phyloP scores from a whole-genome alignment of 331 rosid genomes.

The Malus hybrid region DNA sequence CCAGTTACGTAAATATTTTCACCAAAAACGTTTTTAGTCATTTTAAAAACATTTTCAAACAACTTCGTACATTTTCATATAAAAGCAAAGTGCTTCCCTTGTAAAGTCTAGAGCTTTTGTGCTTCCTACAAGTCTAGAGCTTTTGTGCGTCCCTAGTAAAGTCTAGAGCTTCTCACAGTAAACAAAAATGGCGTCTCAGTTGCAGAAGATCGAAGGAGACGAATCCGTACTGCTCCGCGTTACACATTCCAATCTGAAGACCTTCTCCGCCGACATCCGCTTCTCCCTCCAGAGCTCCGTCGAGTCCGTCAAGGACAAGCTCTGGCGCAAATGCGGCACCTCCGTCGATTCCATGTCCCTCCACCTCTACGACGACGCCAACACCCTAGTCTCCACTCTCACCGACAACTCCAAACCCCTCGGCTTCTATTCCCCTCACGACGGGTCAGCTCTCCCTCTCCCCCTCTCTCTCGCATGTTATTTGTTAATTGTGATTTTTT shows the following conservation, averaged over 20 bases:
- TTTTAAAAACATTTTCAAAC: no score
- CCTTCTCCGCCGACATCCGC: slow-evolving; percentile 58
- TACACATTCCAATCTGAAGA: slow-evolving; percentile 69
- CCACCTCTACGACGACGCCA: slow-evolving; percentile 56
- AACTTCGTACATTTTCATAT: no score
- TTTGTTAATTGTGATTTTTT: background rate
- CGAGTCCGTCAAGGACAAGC: slow-evolving; percentile 75
- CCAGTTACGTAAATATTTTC: no score
- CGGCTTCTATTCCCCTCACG: slow-evolving; percentile 75
- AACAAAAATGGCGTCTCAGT: slow-evolving; percentile 37
- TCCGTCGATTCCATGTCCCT: slow-evolving; percentile 71
- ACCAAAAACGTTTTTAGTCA: no score
- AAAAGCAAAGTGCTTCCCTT: no score
- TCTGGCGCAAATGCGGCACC: slow-evolving; percentile 81
- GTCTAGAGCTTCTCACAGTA: background rate
- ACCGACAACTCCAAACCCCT: slow-evolving; percentile 53
- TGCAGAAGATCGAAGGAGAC: slow-evolving; percentile 54
- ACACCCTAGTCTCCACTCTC: slow-evolving; percentile 57
- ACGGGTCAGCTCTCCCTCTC: slow-evolving; percentile 40
- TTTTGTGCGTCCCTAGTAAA: background rate
- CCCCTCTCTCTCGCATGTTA: background rate
- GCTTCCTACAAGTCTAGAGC: no score
- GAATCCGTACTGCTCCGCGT: slow-evolving; percentile 53
- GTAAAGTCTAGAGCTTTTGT: no score
- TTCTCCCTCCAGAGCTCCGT: slow-evolving; percentile 64